Base-by-base conservation (phyloP, 352 stramenopile species). In the Peronosclerospora sorghi region DNA sequence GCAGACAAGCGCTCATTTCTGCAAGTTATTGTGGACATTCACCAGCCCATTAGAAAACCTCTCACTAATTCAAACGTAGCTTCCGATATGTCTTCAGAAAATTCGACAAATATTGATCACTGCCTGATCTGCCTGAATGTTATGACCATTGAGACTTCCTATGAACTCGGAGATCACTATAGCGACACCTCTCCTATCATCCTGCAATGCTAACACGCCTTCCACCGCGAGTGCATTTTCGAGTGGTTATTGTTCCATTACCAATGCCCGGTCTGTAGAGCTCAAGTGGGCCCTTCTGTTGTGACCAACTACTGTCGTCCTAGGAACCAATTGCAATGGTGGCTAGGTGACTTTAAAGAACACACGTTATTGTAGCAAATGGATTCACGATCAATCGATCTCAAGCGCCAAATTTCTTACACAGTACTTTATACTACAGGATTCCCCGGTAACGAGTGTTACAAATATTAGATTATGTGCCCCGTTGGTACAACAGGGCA, bases 211-310 rank as follows among this genome's bases (percentile, higher is more conserved):
- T 62, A 65, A 38, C 76, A 88, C 43, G 45, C 55, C 9, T 88
- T 88, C 47, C 76, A 86, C 58, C 68, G 76, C 14, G 56, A 78
- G 28, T 88, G 76, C 55, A 49, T 88, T 12, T 85, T 83, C n/a
- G n/a, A n/a, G n/a, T n/a, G n/a, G n/a, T n/a, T n/a, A n/a, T n/a
- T n/a, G n/a, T n/a, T n/a, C n/a, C n/a, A n/a, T n/a, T n/a, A n/a
- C n/a, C n/a, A n/a, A n/a, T n/a, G n/a, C n/a, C n/a, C n/a, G n/a
- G n/a, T n/a, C n/a, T n/a, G n/a, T n/a, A n/a, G n/a, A n/a, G n/a
- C n/a, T n/a, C n/a, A n/a, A n/a, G n/a, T n/a, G 19, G 68, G 70
- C 12, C 61, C 65, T 7, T 45, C 61, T 15, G 70, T 66, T 9
- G 61, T 78, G 48, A 82, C 59, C 15, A 83, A 76, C 42, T 82